A percentile compares a stretch with the other conserved stretches of the same genome.
Evolutionary conservation across 164 flowering plant genomes (phyloP).

Genomic region (Chloranthus sessilifolius): DNA sequence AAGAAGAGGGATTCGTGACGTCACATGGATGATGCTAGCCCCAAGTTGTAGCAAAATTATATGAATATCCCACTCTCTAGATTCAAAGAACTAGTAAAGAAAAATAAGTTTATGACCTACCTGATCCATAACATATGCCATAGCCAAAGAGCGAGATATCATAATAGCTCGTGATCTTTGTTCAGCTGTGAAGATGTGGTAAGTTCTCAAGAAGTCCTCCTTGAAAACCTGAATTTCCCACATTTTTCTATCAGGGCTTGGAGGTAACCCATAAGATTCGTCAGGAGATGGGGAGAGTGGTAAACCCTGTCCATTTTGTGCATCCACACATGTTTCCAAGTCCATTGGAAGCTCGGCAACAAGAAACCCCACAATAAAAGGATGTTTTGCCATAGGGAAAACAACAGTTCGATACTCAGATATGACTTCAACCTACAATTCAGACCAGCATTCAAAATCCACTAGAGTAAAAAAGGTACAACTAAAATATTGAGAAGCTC

Average conservation of each 20-base stretch:
- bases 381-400: slow-evolving; percentile 89
- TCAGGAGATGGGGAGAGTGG: slow-evolving; percentile 24
- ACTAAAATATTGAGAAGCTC: background rate
- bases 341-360: slow-evolving; percentile 84
- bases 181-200: slow-evolving; percentile 43
- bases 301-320: slow-evolving; percentile 21
- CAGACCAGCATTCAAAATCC: slow-evolving; percentile 9
- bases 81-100: too few species aligned
- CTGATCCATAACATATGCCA: slow-evolving; percentile 99
- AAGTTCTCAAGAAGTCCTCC: slow-evolving; percentile 26
- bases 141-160: slow-evolving; percentile 73
- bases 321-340: slow-evolving; percentile 2
- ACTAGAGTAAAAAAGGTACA: background rate
- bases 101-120: slow-evolving; percentile 25
- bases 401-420: slow-evolving; percentile 68
- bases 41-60: too few species aligned
- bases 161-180: slow-evolving; percentile 63
- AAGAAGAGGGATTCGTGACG: too few species aligned
- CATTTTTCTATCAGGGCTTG: slow-evolving; percentile 18
- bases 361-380: slow-evolving; percentile 91
- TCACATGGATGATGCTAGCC: too few species aligned
- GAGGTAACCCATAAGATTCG: slow-evolving; percentile 35
- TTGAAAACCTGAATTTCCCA: slow-evolving; percentile 34
- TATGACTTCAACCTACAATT: slow-evolving; percentile 55
- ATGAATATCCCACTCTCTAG: too few species aligned